Evolutionary conservation across 2,329 filamentous ascomycete species (phyloP).

Genomic region (Cordyceps cicadae): DNA sequence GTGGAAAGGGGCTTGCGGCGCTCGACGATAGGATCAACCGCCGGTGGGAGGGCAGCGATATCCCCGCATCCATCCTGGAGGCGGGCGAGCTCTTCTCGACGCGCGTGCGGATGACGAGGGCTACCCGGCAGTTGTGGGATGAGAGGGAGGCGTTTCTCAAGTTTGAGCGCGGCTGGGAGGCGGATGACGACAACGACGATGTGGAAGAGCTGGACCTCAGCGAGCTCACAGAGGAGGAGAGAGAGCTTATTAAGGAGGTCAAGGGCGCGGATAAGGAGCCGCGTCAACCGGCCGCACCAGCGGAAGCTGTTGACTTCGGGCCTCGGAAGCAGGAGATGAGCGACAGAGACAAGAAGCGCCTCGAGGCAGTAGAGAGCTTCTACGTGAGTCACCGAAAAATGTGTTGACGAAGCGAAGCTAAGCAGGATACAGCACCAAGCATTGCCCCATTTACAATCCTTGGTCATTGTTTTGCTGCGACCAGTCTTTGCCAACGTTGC

Average conservation of each 20-base stretch:
- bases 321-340: constrained; percentile 40
- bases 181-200: constrained; percentile 32
- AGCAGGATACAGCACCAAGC: constrained; percentile 50
- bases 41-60: constrained; percentile 87
- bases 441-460: constrained; percentile 79
- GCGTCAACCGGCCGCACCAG: constrained; percentile 18
- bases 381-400: constrained; percentile 55
- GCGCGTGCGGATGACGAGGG: constrained; percentile 82
- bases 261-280: constrained; percentile 25
- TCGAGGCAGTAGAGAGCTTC: constrained; percentile 70
- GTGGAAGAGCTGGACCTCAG: constrained; percentile 40
- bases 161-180: constrained; percentile 79
- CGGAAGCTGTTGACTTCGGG: constrained; percentile 33
- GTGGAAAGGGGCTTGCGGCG: constrained; percentile 77
- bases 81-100: constrained; percentile 87
- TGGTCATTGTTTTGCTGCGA: constrained; percentile 88
- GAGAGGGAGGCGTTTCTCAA: constrained; percentile 86
- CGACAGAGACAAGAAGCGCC: constrained; percentile 51
- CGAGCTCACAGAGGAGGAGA: constrained; percentile 34
- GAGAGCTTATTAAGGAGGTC: constrained; percentile 34
- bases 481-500: constrained; percentile 82
- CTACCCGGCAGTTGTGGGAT: constrained; percentile 89
- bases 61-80: constrained; percentile 90
- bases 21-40: constrained; percentile 76
- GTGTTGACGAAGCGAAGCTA: background rate